phyloP scores from a whole-genome alignment of 371 early-diverging fungal species.

The Blakeslea trispora region DNA sequence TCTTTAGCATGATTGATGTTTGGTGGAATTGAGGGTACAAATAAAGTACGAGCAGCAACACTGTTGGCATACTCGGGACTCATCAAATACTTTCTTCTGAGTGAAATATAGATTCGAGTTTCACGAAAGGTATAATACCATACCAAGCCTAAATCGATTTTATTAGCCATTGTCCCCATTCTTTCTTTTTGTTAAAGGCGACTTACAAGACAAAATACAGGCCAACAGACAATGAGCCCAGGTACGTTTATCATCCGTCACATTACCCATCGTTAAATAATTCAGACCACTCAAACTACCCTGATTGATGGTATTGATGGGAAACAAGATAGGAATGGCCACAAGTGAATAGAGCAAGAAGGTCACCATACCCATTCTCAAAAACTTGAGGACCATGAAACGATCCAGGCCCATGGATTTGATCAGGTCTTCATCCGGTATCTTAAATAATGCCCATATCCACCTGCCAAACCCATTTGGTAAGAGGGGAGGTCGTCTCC shows the following conservation, averaged over 20 bases:
- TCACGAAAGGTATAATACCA: slow-evolving; percentile 62
- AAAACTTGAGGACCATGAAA: slow-evolving; percentile 76
- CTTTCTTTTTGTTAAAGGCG: neutral
- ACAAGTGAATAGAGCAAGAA: slow-evolving; percentile 62
- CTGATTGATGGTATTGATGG: slow-evolving; percentile 61
- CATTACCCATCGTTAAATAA: slow-evolving; percentile 68
- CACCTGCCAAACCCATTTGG: slow-evolving; percentile 57
- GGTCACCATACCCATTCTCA: slow-evolving; percentile 58
- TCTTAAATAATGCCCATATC: slow-evolving; percentile 58
- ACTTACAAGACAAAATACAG: slow-evolving; percentile 57
- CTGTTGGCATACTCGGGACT: slow-evolving; percentile 60
- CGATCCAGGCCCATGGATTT: slow-evolving; percentile 72
- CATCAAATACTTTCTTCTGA: slow-evolving; percentile 68
- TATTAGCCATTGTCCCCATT: no score
- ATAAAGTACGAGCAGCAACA: slow-evolving; percentile 66
- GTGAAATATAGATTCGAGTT: slow-evolving; percentile 61
- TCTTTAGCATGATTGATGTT: slow-evolving; percentile 49
- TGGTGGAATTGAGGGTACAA: slow-evolving; percentile 62
- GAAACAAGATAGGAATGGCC: slow-evolving; percentile 67
- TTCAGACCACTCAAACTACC: slow-evolving; percentile 41
- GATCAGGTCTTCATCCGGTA: slow-evolving; percentile 61
- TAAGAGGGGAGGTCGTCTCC: slow-evolving; percentile 61
- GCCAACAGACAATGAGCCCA: slow-evolving; percentile 76
- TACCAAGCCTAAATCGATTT: slow-evolving; percentile 36
- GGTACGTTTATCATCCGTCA: slow-evolving; percentile 45